Evolutionary conservation across 2,329 filamentous ascomycete species (phyloP).

Genomic region (Leptographium flavum): DNA sequence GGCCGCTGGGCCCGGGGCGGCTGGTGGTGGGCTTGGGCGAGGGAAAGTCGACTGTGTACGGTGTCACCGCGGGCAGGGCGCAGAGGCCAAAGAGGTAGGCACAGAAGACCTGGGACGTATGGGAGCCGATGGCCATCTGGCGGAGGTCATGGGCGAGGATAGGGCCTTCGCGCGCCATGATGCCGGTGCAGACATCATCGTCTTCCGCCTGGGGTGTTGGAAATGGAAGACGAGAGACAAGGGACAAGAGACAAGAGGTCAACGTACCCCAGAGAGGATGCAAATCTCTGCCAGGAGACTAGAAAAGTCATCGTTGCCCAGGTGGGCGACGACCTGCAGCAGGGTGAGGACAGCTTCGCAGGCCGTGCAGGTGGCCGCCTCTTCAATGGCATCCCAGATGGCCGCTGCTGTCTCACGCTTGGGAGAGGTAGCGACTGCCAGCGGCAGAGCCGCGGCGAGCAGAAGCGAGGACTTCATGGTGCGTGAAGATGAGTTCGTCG

Average conservation of each 20-base stretch:
- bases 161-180: constrained; percentile 35
- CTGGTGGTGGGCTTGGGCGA: constrained; percentile 21
- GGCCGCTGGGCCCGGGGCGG: constrained; percentile 29
- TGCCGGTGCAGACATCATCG: constrained; percentile 38
- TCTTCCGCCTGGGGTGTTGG: constrained; percentile 25
- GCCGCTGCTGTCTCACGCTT: background rate
- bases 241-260: background rate
- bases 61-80: constrained; percentile 28
- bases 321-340: constrained; percentile 20
- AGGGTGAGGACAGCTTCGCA: constrained; percentile 15
- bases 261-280: constrained; percentile 3
- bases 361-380: background rate
- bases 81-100: constrained; percentile 39
- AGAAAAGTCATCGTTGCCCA: constrained; percentile 21
- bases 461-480: background rate
- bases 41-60: constrained; percentile 29
- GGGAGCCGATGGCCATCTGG: constrained; percentile 30
- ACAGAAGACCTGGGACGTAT: constrained; percentile 36
- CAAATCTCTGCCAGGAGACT: constrained; percentile 3
- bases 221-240: constrained; percentile 10
- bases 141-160: constrained; percentile 35
- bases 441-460: background rate
- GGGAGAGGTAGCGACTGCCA: background rate
- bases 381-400: constrained; percentile 1
- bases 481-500: too few species aligned